A percentile compares a stretch with the other conserved stretches of the same genome.
These are phyloP conservation scores for Fraxinus ornus DNA, from an alignment of 305 asterid genomes.

Conservation along the genomic window DNA sequence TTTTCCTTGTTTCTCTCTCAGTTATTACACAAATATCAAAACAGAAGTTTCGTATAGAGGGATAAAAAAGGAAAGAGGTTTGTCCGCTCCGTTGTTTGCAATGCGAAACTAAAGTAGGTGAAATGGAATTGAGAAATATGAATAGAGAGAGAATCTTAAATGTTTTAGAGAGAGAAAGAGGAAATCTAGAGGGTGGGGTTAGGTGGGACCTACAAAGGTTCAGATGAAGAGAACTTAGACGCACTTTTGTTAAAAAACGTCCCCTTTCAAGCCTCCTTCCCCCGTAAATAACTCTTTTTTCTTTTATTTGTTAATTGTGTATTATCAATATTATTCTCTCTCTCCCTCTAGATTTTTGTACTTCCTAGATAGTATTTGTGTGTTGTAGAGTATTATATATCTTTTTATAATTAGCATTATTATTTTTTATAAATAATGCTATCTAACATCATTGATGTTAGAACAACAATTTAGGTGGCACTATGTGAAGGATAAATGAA, in stretches of 20 bases:
- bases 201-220: conserved; percentile 33
- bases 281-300: conserved; percentile 22
- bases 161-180: conserved; percentile 10
- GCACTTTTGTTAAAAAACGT: conserved; percentile 34
- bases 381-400: too few relatives aligned
- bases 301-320: background rate
- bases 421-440: too few relatives aligned
- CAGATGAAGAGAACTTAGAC: conserved; percentile 56
- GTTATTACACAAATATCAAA: conserved; percentile 10
- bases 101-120: conserved; percentile 13
- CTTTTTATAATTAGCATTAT: too few relatives aligned
- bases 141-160: background rate
- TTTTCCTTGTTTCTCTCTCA: background rate
- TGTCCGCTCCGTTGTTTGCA: conserved; percentile 22
- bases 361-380: background rate
- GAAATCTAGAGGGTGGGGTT: conserved; percentile 28
- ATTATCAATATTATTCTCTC: background rate
- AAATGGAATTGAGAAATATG: background rate
- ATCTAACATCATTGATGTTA: too few relatives aligned
- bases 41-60: conserved; percentile 27
- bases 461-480: background rate
- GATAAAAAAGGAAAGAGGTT: conserved; percentile 8
- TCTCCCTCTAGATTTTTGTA: background rate
- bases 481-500: background rate
- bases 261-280: conserved; percentile 21